Base-by-base conservation (phyloP, 2,329 filamentous ascomycete species). In the Mycosphaerella sp. region DNA sequence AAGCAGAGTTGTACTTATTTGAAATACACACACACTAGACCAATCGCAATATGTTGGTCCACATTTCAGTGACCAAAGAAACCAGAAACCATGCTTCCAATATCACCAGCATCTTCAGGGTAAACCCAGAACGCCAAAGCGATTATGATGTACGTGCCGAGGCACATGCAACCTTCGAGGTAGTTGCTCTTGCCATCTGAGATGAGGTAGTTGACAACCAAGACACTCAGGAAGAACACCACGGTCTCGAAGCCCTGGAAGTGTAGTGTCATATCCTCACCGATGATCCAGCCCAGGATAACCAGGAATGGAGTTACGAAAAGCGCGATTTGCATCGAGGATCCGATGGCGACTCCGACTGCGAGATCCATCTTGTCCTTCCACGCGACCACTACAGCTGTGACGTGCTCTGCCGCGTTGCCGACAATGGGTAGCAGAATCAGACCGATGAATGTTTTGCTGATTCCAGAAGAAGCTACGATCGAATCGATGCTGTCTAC, bases 181-280 rank as follows among this genome's bases (percentile, higher is more conserved):
- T 93, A 94, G 66, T 94, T 94, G 66, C 84, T 89, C 66, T 89
- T 79, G 9, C 88, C 88, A 63, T 94, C 89, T 54, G 91, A 74
- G 43, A 94, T 88, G 53, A 94, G 72, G 66, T 93, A 94, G 70
- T 91, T 93, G 70, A 91, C 87, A 56, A 94, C 89, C 58, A 94
- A 83, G 6, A 89, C 84, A 45, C 82, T 86, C 45, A 91, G 81
- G 69, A 94, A 94, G 63, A 94, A 79, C 50, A 85, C 87, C 17
- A 93, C 86, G 0, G 88, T 94, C 77, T 94, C 88, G 69, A 94
- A 95, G 43, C 89, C 78, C 54, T 88, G 88, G 69, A 94, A 94
- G 73, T 91, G 89, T 30, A 94, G 76, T 25, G 85, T 75, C 76
- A 79, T 79, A 41, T 72, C 68, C 57, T 75, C 63, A 17, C 69